Base-by-base conservation (phyloP, 2,329 filamentous ascomycete species). In the Xylariaceae sp. region DNA sequence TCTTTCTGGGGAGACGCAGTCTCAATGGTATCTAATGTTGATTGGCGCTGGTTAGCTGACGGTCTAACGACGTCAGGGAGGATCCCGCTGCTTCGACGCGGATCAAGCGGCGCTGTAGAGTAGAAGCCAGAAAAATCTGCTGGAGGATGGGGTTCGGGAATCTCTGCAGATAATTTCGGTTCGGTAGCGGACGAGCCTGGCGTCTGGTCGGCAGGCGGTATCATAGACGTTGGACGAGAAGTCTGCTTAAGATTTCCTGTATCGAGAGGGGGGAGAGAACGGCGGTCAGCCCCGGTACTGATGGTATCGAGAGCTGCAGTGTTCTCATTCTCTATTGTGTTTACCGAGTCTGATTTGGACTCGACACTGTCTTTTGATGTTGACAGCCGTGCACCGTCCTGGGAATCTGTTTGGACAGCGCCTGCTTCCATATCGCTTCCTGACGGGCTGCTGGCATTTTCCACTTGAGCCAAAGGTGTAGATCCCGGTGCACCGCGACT, bases 1-100 rank as follows among this genome's bases (percentile, higher is more conserved):
- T 89, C 85, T 53, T 83, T 79, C 47, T 83, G 71, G 22, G 80
- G 74, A 1, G 75, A 74, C 6, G 67, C 69, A 6, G 73, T 72
- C 8, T 73, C 72, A 8, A 67, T 59, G 0, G 74, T 76, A 56
- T 75, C 78, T 38, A 73, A 62, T 0, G 72, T 75, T 6, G 67
- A 61, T 21, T 68, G 65, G 3, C 73, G 67, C 42, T 70, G 64
- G 20, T 76, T 55, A 6, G 62, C 58, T 17, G 61, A 58, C 17
- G 64, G 58, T 12, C 64, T 60, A 22, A 61, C 59, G 40, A 70
- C 65, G 10, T 70, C 65, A 0, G 64, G 61, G 5, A 63, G 55
- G 20, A 62, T 54, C n/a, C 57, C 43, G 7, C 65, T 64, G 5
- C 61, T 54, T n/a, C 67, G 66, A 17, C 60, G 65, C 5, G 70